Evolutionary conservation across 2,329 filamentous ascomycete species (phyloP), one percentile per base, ranked within the genome.

Genomic region (Fusarium sp.): DNA sequence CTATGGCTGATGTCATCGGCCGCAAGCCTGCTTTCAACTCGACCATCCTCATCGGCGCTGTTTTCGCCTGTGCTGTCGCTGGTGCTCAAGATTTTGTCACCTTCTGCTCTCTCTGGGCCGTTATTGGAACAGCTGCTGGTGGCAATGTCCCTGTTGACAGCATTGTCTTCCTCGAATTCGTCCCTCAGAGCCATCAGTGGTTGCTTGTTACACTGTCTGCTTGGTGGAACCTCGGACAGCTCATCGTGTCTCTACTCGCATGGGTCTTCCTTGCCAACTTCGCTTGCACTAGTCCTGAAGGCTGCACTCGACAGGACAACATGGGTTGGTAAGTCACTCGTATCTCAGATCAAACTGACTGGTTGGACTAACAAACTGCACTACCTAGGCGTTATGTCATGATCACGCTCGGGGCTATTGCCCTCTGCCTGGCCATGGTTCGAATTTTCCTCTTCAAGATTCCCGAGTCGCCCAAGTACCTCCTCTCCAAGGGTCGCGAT

Each of bases 61-160:
- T 89, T 3, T 91, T 90, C 67, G 89, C 85, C 0, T 81, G 89
- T 19, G 80, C 86, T 0, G 86, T 85, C 5, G 89, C 88, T 0
- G 85, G 86, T 0, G 83, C 85, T 0, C 85, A 84, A 3, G 89
- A 84, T 63, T 91, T 90, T 60, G 83, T 83, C 1, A 84, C 85
- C 0, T 85, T 91, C 59, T 87, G 86, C 17, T 40, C 46, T 8
- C 54, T 57, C 10, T 57, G 54, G 45, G 87, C 87, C 10, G 76
- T 86, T 38, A 77, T 83, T 8, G 81, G 81, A 9, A 78, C 77
- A 1, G 80, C 76, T 1, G 78, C 80, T 1, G 81, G 81, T 11
- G 83, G 83, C 0, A 85, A 85, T 22, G 76, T 84, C 2, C 81
- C 82, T 1, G 81, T 85, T 2, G 83, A 85, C 67, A 82, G 80